Percentiles rank a stretch among this genome's conserved stretches.
Evolutionary conservation across 2,329 filamentous ascomycete species (phyloP).

Genomic region (Nothopassalora personata): DNA sequence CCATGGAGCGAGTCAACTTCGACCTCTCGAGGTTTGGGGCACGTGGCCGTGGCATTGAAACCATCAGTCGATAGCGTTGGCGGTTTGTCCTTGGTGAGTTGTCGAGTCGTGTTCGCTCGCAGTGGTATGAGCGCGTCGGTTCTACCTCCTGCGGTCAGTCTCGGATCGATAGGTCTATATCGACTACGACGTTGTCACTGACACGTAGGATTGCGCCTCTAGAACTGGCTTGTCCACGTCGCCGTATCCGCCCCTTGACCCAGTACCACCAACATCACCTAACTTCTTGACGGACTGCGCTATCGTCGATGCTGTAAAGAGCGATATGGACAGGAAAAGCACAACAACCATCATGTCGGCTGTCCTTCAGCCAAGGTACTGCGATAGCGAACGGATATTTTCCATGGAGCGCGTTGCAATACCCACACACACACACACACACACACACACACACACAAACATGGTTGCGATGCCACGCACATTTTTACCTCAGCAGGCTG

Average conservation of each 20-base stretch:
- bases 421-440: neutral
- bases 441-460: too few relatives aligned
- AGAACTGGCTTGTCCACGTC: constrained; percentile 18
- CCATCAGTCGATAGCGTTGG: constrained; percentile 6
- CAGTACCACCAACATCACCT: constrained; percentile 20
- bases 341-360: neutral
- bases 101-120: constrained; percentile 19
- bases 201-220: constrained; percentile 17
- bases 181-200: neutral
- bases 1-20: constrained; percentile 18
- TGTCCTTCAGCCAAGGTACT: neutral
- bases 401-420: neutral
- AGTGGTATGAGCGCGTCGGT: constrained; percentile 22
- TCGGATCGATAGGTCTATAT: neutral
- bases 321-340: neutral
- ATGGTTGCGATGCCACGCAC: neutral
- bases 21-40: constrained; percentile 7
- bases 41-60: constrained; percentile 7
- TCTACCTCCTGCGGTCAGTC: constrained; percentile 1
- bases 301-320: neutral
- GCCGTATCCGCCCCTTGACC: constrained; percentile 19
- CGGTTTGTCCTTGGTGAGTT: constrained; percentile 16
- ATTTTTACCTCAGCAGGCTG: too few relatives aligned
- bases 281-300: constrained; percentile 18
- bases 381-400: neutral